Base-by-base conservation (phyloP, 169 alveolate genomes). In the Eimeria nieschulzi region DNA sequence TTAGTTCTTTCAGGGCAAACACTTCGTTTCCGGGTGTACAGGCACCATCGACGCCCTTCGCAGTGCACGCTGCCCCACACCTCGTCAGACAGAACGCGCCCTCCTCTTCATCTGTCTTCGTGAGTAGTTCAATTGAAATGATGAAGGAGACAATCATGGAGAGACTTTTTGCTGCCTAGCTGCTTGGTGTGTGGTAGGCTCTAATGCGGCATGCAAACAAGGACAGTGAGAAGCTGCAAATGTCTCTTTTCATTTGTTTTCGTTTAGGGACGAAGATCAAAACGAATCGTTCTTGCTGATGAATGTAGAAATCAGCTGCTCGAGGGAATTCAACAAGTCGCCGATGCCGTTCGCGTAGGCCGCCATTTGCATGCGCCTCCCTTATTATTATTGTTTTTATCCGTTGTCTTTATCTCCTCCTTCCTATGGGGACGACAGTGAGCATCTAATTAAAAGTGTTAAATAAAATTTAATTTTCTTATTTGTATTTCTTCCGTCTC, bases 221-320 rank as follows among this genome's bases (percentile, higher is more conserved):
- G 46, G 46, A 33, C 46, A 33, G 46, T 33, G 3, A 33, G 46
- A 33, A 33, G 46, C 46, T 33, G 46, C 46, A 33, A 33, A 33
- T 33, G 46, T 33, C 46, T 33, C 46, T 33, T 33, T 33, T 33
- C 3, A 3, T 33, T 33, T 0, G 0, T 33, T 33, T 0, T 33
- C 6, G 73, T 55, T 54, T 85, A 84, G 93, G 94, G 90, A 6
- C 39, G 88, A 78, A 92, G 75, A 19, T 63, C 88, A 17, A 96
- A 96, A 95, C 95, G 94, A 71, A 95, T 96, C 71, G 94, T 96
- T 21, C 85, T 96, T 70, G 94, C 96, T n/a, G 97, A 96, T 55
- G 97, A 95, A 25, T 96, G 97, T 85, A 83, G 98, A 10, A 96
- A 96, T 83, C 95, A 95, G 66, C 94, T 96, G 70, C 94, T 96